Evolutionary conservation across 2,329 filamentous ascomycete genomes (phyloP).

Genomic region (Aureobasidium sp.): DNA sequence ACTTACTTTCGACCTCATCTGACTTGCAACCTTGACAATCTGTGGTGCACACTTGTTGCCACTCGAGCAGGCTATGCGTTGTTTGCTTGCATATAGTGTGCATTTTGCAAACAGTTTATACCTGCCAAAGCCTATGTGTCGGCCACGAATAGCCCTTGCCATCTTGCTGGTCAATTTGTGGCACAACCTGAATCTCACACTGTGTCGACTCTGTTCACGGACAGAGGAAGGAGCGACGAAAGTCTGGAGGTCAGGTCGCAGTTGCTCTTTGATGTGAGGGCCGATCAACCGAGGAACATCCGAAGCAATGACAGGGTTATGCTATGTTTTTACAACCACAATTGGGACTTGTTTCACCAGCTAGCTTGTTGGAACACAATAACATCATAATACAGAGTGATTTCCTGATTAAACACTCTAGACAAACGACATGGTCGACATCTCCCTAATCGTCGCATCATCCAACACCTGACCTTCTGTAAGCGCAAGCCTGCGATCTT

Average conservation of each 20-base stretch:
- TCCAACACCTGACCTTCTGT: conserved; percentile 12
- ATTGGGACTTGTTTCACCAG: too few relatives aligned
- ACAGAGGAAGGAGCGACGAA: neutral
- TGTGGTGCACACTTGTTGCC: neutral
- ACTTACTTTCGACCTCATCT: neutral
- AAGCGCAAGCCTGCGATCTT: neutral
- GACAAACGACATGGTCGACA: conserved; percentile 13
- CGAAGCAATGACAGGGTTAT: too few relatives aligned
- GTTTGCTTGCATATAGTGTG: neutral
- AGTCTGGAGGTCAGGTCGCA: neutral
- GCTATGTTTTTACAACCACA: too few relatives aligned
- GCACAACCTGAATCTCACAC: neutral
- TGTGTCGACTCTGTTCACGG: neutral
- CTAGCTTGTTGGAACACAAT: too few relatives aligned
- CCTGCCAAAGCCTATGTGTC: neutral
- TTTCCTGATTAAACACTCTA: too few relatives aligned
- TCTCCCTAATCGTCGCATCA: conserved; percentile 14
- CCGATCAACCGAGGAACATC: neutral
- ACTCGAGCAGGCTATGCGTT: neutral
- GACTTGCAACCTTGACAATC: neutral
- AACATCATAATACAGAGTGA: too few relatives aligned
- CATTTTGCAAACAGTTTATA: neutral
- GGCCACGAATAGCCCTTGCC: neutral
- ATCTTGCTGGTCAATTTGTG: too few relatives aligned
- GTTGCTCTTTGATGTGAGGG: neutral